phyloP scores from a whole-genome alignment of 805 yeast genomes.

The Lipomyces lipofer region DNA sequence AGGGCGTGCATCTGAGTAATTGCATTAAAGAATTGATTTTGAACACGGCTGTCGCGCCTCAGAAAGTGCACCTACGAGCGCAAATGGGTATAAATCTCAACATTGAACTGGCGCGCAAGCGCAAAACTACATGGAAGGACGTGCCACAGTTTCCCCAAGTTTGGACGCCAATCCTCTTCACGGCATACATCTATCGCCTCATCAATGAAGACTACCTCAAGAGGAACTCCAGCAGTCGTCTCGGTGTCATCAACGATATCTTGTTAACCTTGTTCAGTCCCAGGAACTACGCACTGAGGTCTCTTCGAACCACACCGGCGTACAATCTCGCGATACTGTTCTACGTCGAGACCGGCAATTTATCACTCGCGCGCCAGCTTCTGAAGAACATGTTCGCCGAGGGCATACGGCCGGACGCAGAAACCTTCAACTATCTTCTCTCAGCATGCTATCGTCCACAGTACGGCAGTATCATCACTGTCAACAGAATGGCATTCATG shows the following conservation, averaged over 20 bases:
- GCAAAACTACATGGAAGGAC: not conserved
- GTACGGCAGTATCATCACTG: not conserved
- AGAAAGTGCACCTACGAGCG: not conserved
- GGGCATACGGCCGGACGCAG: conserved; percentile 8
- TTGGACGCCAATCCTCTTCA: conserved; percentile 4
- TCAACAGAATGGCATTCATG: not conserved
- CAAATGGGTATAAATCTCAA: not conserved
- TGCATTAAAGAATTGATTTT: not conserved
- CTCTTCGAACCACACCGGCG: not conserved
- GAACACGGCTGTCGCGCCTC: not conserved
- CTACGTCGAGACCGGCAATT: not conserved
- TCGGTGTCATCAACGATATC: conserved; percentile 6
- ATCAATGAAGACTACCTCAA: conserved; percentile 5
- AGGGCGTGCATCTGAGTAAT: not conserved
- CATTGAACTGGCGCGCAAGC: not conserved
- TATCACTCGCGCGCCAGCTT: conserved; percentile 1
- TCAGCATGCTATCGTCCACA: not conserved
- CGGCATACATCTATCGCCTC: conserved; percentile 1
- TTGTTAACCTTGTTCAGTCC: conserved; percentile 1
- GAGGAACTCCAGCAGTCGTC: not conserved
- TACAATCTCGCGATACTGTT: conserved; percentile 17
- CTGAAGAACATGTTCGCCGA: not conserved
- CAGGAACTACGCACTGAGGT: not conserved
- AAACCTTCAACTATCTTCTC: conserved; percentile 20
- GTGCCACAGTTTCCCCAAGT: conserved; percentile 5